Evolutionary conservation across 768 basidiomycete genomes (phyloP).

Genomic region (Solioccasus polychromus): DNA sequence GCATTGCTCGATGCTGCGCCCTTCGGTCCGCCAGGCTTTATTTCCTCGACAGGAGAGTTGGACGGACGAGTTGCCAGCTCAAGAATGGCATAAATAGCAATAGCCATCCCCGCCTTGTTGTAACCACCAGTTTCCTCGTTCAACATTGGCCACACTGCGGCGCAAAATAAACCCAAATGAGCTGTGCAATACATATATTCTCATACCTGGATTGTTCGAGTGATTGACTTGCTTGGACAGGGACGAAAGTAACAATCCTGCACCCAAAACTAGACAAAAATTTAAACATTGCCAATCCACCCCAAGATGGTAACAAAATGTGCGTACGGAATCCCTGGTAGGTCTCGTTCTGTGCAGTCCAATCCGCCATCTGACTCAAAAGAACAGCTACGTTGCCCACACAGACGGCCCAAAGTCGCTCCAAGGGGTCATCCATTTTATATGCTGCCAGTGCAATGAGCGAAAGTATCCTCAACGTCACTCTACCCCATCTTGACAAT

Average conservation of each 20-base stretch:
- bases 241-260: constrained; percentile 65
- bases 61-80: constrained; percentile 51
- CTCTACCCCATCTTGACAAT: constrained; percentile 46
- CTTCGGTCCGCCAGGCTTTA: neutral
- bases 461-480: constrained; percentile 46
- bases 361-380: constrained; percentile 50
- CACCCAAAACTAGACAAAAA: constrained; percentile 49
- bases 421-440: constrained; percentile 44
- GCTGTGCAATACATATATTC: neutral
- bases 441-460: constrained; percentile 56
- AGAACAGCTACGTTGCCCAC: constrained; percentile 50
- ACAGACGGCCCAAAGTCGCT: constrained; percentile 57
- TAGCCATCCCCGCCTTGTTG: constrained; percentile 61
- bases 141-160: constrained; percentile 75
- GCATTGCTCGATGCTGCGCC: neutral
- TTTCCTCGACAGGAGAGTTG: constrained; percentile 1
- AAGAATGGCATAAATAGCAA: constrained; percentile 56
- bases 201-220: constrained; percentile 72
- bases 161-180: constrained; percentile 3
- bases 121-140: constrained; percentile 62
- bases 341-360: constrained; percentile 41
- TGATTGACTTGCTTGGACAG: constrained; percentile 76
- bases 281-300: neutral
- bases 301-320: neutral
- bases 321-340: constrained; percentile 52